Percentiles rank a stretch among this genome's conserved stretches.
Conservation (phyloP, 352 stramenopile species). For the Phytophthora tubulina region DNA sequence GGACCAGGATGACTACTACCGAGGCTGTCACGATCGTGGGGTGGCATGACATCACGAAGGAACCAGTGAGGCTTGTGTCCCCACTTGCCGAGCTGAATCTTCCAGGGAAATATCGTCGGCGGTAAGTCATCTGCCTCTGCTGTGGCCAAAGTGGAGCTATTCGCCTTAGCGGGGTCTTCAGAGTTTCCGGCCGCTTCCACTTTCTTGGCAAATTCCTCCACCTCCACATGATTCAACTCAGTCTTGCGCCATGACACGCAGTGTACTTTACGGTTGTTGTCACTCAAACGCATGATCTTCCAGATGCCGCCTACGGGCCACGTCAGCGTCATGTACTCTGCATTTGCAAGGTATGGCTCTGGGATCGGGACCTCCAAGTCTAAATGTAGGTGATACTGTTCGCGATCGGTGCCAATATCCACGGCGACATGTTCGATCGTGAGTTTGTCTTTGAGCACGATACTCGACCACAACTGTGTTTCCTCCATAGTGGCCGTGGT, state of each 20-base stretch:
- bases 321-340: constrained; percentile 55
- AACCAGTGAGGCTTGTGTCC: constrained; percentile 61
- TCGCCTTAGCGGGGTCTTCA: constrained; percentile 3
- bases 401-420: constrained; percentile 55
- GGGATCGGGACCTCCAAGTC: constrained; percentile 56
- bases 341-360: constrained; percentile 38
- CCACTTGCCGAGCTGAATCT: constrained; percentile 65
- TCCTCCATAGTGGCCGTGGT: constrained; percentile 34
- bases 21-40: constrained; percentile 11
- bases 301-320: constrained; percentile 65
- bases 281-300: constrained; percentile 50
- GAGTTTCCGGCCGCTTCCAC: constrained; percentile 20
- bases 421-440: constrained; percentile 57
- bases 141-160: constrained; percentile 23
- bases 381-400: constrained; percentile 58
- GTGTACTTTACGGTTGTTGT: constrained; percentile 41
- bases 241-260: constrained; percentile 65
- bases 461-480: constrained; percentile 57
- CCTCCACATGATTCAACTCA: constrained; percentile 51
- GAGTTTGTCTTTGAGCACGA: constrained; percentile 51
- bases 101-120: constrained; percentile 59
- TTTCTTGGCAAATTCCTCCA: constrained; percentile 50
- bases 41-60: constrained; percentile 50
- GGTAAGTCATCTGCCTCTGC: constrained; percentile 28
- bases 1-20: constrained; percentile 30